Base-by-base conservation (phyloP, 2,329 filamentous ascomycete species). In the Cytospora mali region DNA sequence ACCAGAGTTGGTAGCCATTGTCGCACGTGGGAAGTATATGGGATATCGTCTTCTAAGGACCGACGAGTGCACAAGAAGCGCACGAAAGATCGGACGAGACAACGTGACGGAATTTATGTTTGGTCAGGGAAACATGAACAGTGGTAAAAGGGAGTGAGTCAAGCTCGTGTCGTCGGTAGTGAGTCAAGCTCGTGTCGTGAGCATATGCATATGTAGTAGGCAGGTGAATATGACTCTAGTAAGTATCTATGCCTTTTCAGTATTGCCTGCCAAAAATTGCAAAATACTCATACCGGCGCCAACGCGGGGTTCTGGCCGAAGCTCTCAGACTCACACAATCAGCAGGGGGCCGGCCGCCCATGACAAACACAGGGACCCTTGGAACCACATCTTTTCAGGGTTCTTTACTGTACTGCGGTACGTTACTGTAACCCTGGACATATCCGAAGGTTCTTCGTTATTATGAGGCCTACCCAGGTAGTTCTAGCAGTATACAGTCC, bases 1-100 rank as follows among this genome's bases (percentile, higher is more conserved):
- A 62, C 77, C 81, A 69, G 80, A 80, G 74, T 87, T 85, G 66
- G 81, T 82, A 70, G 85, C 84, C 85, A 87, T 87, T 71, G 75
- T 81, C 71, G 78, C 76, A 74, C 75, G 77, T 73, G 75, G 73
- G 69, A 73, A 71, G 61, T 67, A 69, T 53, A 71, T 51, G 75
- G 72, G 69, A 71, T 73, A 75, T 76, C 76, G 75, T 77, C 76
- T 77, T 77, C 76, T 77, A 72, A 77, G 77, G 67, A 77, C 80
- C 76, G 80, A 74, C 74, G 81, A 80, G 76, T 82, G 83, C 84
- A 84, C 82, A 73, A 81, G 79, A 73, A 86, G 80, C 76, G 83
- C 82, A 80, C 81, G 80, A 55, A 68, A 25, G 18, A 68, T 61
- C 55, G 66, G 69, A 64, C 67, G 66, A 56, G 69, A 71, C 70